phyloP scores from a whole-genome alignment of 2,329 filamentous ascomycete species.

The Ophiosphaerella herpotricha region DNA sequence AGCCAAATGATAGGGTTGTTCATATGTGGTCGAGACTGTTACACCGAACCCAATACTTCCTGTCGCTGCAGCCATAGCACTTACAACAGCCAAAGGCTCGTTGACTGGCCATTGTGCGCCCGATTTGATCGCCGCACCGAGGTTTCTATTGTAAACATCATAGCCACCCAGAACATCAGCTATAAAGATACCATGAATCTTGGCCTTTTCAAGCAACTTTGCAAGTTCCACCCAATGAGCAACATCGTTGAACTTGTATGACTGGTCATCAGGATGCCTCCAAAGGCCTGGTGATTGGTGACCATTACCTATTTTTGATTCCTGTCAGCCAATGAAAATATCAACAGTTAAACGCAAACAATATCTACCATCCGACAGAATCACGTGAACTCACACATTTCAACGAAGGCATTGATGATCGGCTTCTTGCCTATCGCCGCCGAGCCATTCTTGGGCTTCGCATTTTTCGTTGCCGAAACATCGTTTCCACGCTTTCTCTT shows the following conservation, averaged over 20 bases:
- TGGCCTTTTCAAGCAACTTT: constrained; percentile 44
- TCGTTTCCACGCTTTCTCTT: constrained; percentile 15
- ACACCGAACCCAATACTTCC: constrained; percentile 71
- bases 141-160: constrained; percentile 70
- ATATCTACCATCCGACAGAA: not conserved
- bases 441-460: constrained; percentile 12
- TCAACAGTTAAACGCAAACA: not conserved
- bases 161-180: constrained; percentile 61
- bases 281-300: constrained; percentile 60
- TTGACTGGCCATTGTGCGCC: constrained; percentile 75
- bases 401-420: constrained; percentile 51
- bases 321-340: not conserved
- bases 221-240: constrained; percentile 47
- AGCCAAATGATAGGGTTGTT: constrained; percentile 70
- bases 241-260: constrained; percentile 57
- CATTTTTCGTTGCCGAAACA: not conserved
- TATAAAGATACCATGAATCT: constrained; percentile 49
- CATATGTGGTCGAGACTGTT: constrained; percentile 70
- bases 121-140: constrained; percentile 63
- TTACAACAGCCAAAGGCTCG: constrained; percentile 66
- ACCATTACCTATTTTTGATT: constrained; percentile 14
- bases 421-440: constrained; percentile 36
- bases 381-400: constrained; percentile 44
- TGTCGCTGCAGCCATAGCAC: constrained; percentile 71
- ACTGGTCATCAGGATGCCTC: constrained; percentile 68